Conservation (phyloP, 179 eudicot genomes). For the Amaranthus tricolor region DNA sequence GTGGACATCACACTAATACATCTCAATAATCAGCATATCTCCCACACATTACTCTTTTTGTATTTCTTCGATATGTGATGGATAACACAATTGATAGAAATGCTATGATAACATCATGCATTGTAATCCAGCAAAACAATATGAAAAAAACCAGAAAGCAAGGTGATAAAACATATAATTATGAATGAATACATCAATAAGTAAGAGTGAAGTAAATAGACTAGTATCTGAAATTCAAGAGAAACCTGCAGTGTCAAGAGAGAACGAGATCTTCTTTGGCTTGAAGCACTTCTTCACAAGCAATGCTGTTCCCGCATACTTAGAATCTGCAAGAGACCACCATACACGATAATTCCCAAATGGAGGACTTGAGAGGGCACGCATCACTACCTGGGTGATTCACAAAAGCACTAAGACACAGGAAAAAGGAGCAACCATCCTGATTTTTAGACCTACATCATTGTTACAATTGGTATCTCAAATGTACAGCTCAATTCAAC, state of each 20-base stretch:
- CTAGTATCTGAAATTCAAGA: conserved; percentile 2
- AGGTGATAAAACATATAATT: not conserved
- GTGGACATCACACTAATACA: not conserved
- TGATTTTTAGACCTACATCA: not conserved
- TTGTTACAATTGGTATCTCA: not conserved
- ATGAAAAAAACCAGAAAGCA: not conserved
- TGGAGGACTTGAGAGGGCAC: conserved; percentile 81
- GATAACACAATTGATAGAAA: not conserved
- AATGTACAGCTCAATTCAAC: no score
- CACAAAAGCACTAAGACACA: conserved; percentile 2
- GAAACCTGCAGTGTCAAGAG: conserved; percentile 72
- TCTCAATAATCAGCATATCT: not conserved
- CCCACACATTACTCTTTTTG: not conserved
- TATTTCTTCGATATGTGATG: not conserved
- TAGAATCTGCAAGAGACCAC: conserved; percentile 98
- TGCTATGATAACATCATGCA: not conserved
- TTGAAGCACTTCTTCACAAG: conserved; percentile 76
- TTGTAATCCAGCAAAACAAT: not conserved
- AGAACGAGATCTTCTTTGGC: conserved; percentile 74
- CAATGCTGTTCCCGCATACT: conserved; percentile 97
- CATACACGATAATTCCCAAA: conserved; percentile 74
- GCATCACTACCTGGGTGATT: conserved; percentile 67
- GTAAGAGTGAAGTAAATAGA: not conserved
- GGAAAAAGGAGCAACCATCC: not conserved
- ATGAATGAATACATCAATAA: not conserved